Base-by-base conservation (phyloP, 164 flowering plant species). In the Litsea cubeba region DNA sequence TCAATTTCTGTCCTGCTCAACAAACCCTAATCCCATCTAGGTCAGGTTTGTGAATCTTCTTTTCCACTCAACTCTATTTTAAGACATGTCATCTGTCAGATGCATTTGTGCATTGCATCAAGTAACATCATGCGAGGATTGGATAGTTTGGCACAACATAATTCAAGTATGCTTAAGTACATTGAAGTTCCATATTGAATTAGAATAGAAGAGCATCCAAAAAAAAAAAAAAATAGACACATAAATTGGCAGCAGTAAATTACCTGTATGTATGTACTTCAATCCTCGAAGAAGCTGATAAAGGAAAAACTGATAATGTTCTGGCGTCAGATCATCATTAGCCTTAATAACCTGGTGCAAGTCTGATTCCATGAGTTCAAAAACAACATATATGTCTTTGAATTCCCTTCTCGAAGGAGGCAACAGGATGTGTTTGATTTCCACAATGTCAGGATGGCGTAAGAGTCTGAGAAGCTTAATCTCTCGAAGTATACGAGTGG, bases 321-420 rank as follows among this genome's bases (percentile, higher is more conserved):
- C 97, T 11, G 88, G 97, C 1, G 98, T 93, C 88, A 95, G 85
- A 84, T 93, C 97, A 82, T 95, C 98, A 79, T 95, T 95, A 62
- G 98, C 97, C 81, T 95, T 95, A 67, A 95, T 95, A 77, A 95
- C 97, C 81, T 95, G 98, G 78, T 94, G 98, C 26, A 94, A 76
- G 82, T 94, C 98, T 67, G 97, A 94, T 82, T 94, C 98, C 98
- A 94, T 94, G 67, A 94, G 97, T 76, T 94, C 98, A 80, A 94
- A 94, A 68, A 94, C 98, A 46, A 94, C 97, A 81, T 94, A 94
- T 25, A 94, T 94, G 79, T 94, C 98, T 80, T 88, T 94, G 81
- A 91, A 94, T 78, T 94, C 98, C 83, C 98, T 88, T 85, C 97
- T 87, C 2, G 94, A 95, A 77, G 98, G 97, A 73, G 99, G 99